Evolutionary conservation across 371 early-diverging fungal species (phyloP).

Genomic region (Mucor plumbeus): DNA sequence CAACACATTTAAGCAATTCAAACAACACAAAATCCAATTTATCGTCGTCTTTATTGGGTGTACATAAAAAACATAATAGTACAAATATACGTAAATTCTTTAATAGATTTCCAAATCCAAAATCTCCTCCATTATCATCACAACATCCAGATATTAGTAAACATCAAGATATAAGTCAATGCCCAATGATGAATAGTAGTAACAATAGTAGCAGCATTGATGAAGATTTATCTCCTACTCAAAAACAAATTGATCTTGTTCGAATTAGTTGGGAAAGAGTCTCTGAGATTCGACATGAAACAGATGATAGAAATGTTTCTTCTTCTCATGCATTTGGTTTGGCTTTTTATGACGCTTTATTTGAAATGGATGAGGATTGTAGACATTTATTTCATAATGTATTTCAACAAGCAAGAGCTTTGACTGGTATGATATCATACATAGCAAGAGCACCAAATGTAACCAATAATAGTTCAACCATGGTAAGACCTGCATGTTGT

Average conservation of each 20-base stretch:
- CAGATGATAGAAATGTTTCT: constrained; percentile 41
- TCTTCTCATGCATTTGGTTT: constrained; percentile 51
- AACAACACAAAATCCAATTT: neutral
- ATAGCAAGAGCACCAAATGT: constrained; percentile 41
- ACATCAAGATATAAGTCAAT: constrained; percentile 1
- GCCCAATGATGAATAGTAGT: neutral
- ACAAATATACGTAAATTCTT: constrained; percentile 17
- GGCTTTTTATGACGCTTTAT: constrained; percentile 50
- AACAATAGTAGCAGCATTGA: neutral
- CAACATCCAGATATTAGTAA: neutral
- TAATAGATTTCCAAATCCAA: constrained; percentile 4
- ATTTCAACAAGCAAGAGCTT: constrained; percentile 50
- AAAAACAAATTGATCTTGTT: constrained; percentile 41
- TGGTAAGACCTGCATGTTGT: constrained; percentile 14
- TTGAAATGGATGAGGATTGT: constrained; percentile 34
- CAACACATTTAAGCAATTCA: neutral
- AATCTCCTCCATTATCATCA: constrained; percentile 13
- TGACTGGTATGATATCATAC: constrained; percentile 52
- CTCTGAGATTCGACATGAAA: constrained; percentile 31
- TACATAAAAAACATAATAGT: neutral
- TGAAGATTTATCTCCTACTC: constrained; percentile 30
- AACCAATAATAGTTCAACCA: neutral
- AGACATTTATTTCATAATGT: constrained; percentile 38
- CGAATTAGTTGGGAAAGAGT: constrained; percentile 48
- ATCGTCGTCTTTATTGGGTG: neutral